phyloP scores from a whole-genome alignment of 1,284 basidiomycete species.

The Puccinia polysora region DNA sequence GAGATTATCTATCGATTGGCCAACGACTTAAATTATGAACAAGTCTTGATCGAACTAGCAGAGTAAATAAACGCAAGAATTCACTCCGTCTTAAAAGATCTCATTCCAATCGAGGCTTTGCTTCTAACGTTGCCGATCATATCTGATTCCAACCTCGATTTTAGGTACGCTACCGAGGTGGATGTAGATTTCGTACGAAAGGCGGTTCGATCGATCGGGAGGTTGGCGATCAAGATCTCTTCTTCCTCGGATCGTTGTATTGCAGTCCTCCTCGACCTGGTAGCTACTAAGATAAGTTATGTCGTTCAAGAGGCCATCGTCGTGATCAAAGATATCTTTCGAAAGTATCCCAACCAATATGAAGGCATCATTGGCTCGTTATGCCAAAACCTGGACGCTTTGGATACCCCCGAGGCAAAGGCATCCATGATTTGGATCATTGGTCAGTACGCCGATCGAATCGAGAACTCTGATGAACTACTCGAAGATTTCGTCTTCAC shows the following conservation, averaged over 20 bases:
- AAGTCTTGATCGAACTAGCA: slow-evolving; percentile 86
- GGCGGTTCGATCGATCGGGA: slow-evolving; percentile 91
- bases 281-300: slow-evolving; percentile 90
- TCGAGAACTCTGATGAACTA: slow-evolving; percentile 92
- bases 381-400: slow-evolving; percentile 81
- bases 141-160: not conserved
- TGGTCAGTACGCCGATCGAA: slow-evolving; percentile 91
- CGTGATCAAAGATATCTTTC: slow-evolving; percentile 96
- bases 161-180: slow-evolving; percentile 92
- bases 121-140: slow-evolving; percentile 5
- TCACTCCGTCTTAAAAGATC: too few relatives aligned
- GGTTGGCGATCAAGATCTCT: slow-evolving; percentile 94
- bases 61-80: slow-evolving; percentile 64
- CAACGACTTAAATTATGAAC: slow-evolving; percentile 79
- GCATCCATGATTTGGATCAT: slow-evolving; percentile 98
- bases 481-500: slow-evolving; percentile 85
- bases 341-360: slow-evolving; percentile 92
- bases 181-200: slow-evolving; percentile 98
- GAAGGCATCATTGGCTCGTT: slow-evolving; percentile 89
- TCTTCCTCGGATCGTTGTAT: slow-evolving; percentile 84
- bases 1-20: slow-evolving; percentile 98
- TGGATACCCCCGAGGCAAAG: slow-evolving; percentile 95
- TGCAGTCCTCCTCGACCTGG: slow-evolving; percentile 73
- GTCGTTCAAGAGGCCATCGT: slow-evolving; percentile 97
- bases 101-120: not conserved